phyloP scores from a whole-genome alignment of 2,329 filamentous ascomycete species.

The Pestalotiopsis sp. region DNA sequence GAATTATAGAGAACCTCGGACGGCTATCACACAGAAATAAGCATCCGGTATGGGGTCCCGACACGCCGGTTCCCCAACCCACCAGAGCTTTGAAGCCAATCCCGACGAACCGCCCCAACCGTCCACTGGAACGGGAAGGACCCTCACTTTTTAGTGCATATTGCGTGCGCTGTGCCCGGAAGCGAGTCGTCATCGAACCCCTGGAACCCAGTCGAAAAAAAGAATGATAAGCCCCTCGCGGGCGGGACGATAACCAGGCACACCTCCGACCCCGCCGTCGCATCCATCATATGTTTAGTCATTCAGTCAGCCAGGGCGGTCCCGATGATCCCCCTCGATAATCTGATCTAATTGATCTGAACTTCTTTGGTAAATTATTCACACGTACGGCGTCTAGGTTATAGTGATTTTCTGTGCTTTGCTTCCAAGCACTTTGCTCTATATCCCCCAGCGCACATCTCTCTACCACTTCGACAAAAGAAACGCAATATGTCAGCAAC shows the following conservation, averaged over 20 bases:
- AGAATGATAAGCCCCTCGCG: conserved; percentile 7
- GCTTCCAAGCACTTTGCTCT: not conserved
- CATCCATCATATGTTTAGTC: not conserved
- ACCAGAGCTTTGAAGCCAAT: not conserved
- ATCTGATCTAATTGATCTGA: not conserved
- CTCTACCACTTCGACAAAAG: not conserved
- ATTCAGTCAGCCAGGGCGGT: too few relatives aligned
- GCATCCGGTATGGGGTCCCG: not conserved
- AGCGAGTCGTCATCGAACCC: conserved; percentile 4
- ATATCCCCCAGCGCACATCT: too few relatives aligned
- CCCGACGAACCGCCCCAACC: not conserved
- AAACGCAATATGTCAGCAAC: conserved; percentile 5
- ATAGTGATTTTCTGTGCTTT: not conserved
- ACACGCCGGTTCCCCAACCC: not conserved
- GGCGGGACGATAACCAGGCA: not conserved
- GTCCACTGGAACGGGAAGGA: too few relatives aligned
- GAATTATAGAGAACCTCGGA: not conserved
- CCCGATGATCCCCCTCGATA: not conserved
- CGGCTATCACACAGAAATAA: not conserved
- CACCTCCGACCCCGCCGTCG: conserved; percentile 4
- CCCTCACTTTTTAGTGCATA: not conserved
- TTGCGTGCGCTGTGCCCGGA: not conserved
- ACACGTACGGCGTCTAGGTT: too few relatives aligned
- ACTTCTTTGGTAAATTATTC: not conserved
- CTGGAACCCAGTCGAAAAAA: not conserved